Percentiles rank a stretch among this genome's conserved stretches.
Evolutionary conservation across 2,329 filamentous ascomycete species (phyloP).

Genomic region (Cryphonectria nitschkei): DNA sequence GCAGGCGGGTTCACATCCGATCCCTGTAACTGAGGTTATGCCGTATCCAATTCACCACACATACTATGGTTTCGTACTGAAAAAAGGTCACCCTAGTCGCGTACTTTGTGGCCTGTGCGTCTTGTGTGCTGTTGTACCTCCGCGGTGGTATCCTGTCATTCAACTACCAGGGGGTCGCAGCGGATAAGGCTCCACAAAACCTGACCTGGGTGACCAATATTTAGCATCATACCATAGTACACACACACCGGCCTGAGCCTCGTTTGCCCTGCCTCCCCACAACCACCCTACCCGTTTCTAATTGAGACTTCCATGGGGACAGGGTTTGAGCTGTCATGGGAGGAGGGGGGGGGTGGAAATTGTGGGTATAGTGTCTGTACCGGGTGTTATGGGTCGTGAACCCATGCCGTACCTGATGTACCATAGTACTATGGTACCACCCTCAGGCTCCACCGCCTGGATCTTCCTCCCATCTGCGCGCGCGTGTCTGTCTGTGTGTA

Average conservation of each 20-base stretch:
- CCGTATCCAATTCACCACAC: background rate
- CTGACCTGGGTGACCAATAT: no score
- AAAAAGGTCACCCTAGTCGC: no score
- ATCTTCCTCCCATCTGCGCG: background rate
- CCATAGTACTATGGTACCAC: conserved; percentile 8
- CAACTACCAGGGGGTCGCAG: no score
- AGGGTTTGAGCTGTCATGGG: background rate
- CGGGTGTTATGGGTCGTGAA: background rate
- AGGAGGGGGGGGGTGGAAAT: background rate
- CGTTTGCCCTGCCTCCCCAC: background rate
- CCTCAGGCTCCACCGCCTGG: background rate
- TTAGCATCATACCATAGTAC: no score
- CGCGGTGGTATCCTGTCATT: no score
- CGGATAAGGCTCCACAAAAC: no score
- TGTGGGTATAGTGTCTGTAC: background rate
- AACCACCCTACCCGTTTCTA: background rate
- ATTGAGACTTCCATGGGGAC: background rate
- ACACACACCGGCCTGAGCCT: background rate
- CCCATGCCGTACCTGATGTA: background rate
- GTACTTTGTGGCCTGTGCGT: no score
- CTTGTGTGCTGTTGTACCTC: no score
- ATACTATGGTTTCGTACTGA: no score
- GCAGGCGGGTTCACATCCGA: conserved; percentile 7
- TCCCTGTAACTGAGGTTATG: background rate
- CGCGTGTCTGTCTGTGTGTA: background rate